phyloP scores from a whole-genome alignment of 441 rosid genomes.

The Capsella rubella region DNA sequence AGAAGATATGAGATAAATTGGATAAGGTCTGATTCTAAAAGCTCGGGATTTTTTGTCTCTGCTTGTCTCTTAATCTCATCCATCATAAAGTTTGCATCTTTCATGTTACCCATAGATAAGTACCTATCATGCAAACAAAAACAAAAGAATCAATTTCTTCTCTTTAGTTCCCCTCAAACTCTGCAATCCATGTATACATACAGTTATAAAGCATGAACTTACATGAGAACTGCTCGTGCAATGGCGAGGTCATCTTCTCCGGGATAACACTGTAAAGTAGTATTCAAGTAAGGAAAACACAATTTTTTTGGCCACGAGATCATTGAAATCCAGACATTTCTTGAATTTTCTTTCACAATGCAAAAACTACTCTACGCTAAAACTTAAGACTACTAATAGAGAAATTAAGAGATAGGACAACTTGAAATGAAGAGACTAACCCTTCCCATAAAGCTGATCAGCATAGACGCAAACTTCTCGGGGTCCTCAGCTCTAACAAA shows the following conservation, averaged over 20 bases:
- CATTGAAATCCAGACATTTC: conserved; percentile 26
- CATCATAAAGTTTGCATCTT: conserved; percentile 77
- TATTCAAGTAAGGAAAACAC: conserved; percentile 21
- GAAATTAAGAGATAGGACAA: conserved; percentile 1
- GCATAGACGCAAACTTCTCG: conserved; percentile 73
- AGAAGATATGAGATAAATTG: conserved; percentile 69
- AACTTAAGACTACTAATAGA: neutral
- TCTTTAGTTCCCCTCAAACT: conserved; percentile 16
- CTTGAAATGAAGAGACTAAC: conserved; percentile 49
- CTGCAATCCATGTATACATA: neutral
- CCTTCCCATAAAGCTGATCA: conserved; percentile 91
- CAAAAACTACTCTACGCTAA: neutral
- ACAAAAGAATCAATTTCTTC: neutral
- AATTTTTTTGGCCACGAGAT: neutral
- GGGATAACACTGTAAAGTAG: conserved; percentile 87
- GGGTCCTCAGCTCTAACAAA: conserved; percentile 85
- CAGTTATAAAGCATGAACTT: conserved; percentile 41
- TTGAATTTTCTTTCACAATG: neutral
- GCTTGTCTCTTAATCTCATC: conserved; percentile 79
- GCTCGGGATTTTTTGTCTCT: conserved; percentile 59
- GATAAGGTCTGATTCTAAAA: conserved; percentile 75
- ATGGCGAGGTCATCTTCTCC: conserved; percentile 97
- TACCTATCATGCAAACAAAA: conserved; percentile 57
- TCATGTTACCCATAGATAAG: conserved; percentile 79
- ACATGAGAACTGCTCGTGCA: conserved; percentile 85